phyloP scores from a whole-genome alignment of 345 rosid species.

The Clarkia xantiana region DNA sequence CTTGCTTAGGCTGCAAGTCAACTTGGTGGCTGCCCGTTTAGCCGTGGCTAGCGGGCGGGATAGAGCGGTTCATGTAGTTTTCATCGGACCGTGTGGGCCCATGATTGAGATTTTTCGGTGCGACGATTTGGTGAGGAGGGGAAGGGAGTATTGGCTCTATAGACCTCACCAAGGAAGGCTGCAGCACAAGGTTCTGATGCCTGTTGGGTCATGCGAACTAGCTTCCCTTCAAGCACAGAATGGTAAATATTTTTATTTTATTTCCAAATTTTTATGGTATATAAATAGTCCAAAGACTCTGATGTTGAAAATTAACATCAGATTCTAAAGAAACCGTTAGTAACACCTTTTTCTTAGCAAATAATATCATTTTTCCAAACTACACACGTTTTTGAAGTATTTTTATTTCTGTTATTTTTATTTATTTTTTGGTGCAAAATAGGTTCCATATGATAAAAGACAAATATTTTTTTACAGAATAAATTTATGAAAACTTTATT shows the following conservation, averaged over 20 bases:
- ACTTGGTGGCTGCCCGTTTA: constrained; percentile 64
- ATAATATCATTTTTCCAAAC: too few species aligned
- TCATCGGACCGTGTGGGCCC: constrained; percentile 59
- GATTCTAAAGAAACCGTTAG: too few species aligned
- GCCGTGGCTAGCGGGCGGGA: constrained; percentile 31
- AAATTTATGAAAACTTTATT: too few species aligned
- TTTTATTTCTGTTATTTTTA: too few species aligned
- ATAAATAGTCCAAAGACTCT: too few species aligned
- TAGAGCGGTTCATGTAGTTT: constrained; percentile 33
- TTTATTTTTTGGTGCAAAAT: too few species aligned
- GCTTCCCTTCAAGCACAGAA: constrained; percentile 28
- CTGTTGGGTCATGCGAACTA: constrained; percentile 72
- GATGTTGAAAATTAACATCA: too few species aligned
- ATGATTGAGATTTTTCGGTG: constrained; percentile 75
- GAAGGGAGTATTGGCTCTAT: constrained; percentile 55
- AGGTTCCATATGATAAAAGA: too few species aligned
- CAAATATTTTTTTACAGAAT: too few species aligned
- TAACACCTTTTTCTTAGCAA: too few species aligned
- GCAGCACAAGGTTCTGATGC: constrained; percentile 56
- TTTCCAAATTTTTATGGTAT: too few species aligned
- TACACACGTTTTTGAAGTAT: too few species aligned
- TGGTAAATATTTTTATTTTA: constrained; percentile 21
- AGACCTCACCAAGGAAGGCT: constrained; percentile 38
- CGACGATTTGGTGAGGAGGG: constrained; percentile 43
- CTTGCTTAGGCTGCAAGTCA: constrained; percentile 60